phyloP scores from a whole-genome alignment of 108 stramenopile species.

The Aureococcus anophagefferens region DNA sequence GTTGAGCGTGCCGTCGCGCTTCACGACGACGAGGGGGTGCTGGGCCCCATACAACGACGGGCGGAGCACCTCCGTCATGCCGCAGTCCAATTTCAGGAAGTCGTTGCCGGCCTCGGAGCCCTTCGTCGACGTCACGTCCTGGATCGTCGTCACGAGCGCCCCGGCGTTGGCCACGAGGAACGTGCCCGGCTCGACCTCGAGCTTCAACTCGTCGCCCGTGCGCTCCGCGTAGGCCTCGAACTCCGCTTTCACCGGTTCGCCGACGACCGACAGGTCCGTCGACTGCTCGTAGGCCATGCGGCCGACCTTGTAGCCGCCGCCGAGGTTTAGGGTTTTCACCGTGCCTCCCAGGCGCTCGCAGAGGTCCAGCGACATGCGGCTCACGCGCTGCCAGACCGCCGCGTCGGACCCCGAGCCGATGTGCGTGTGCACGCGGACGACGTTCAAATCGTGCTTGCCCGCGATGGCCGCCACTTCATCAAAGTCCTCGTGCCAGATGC shows the following conservation, averaged over 20 bases:
- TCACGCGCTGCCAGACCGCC: conserved; percentile 85
- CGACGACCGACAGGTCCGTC: conserved; percentile 84
- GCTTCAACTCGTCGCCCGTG: conserved; percentile 69
- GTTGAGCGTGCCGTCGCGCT: conserved; percentile 50
- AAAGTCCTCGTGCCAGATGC: conserved; percentile 77
- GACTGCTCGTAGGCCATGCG: conserved; percentile 70
- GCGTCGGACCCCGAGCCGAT: conserved; percentile 96
- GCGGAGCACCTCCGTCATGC: conserved; percentile 97
- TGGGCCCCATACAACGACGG: conserved; percentile 92
- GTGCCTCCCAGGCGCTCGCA: conserved; percentile 63
- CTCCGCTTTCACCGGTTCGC: conserved; percentile 71
- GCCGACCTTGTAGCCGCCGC: conserved; percentile 98
- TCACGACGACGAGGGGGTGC: conserved; percentile 83
- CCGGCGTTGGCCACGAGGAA: conserved; percentile 94
- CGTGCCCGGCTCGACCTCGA: conserved; percentile 98
- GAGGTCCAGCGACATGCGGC: conserved; percentile 69
- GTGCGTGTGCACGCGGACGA: conserved; percentile 94
- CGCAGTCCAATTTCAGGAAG: conserved; percentile 88
- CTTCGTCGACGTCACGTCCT: conserved; percentile 59
- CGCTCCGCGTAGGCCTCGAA: conserved; percentile 68
- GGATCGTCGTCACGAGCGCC: conserved; percentile 73
- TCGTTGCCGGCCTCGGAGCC: conserved; percentile 21
- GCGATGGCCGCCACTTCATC: conserved; percentile 73
- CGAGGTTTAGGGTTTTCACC: conserved; percentile 75
- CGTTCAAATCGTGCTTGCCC: conserved; percentile 69